phyloP scores from a whole-genome alignment of 108 stramenopile genomes.

The Fragilaria radians region DNA sequence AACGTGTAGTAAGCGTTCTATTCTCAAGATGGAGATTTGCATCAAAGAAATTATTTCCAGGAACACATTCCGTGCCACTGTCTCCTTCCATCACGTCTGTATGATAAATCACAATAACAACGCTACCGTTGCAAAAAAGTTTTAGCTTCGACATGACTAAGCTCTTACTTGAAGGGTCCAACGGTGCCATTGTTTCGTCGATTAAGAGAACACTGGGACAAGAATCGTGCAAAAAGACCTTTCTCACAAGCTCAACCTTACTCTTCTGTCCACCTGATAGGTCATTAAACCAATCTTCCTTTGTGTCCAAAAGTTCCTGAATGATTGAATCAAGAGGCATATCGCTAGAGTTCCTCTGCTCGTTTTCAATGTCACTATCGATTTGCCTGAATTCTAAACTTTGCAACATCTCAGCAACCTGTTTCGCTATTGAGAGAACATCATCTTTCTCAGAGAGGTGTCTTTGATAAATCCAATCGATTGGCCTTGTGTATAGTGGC shows the following conservation, averaged over 20 bases:
- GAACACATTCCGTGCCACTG: conserved; percentile 54
- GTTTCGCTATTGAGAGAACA: conserved; percentile 13
- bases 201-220: conserved; percentile 72
- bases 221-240: conserved; percentile 61
- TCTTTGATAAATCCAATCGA: conserved; percentile 81
- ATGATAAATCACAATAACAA: conserved; percentile 86
- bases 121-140: conserved; percentile 62
- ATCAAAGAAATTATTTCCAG: conserved; percentile 79
- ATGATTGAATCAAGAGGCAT: conserved; percentile 32
- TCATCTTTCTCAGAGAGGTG: conserved; percentile 38
- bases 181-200: conserved; percentile 86
- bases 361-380: neutral
- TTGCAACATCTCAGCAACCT: conserved; percentile 58
- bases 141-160: conserved; percentile 78
- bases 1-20: conserved; percentile 39
- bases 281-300: conserved; percentile 86
- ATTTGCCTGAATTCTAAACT: conserved; percentile 58
- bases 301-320: conserved; percentile 54
- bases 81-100: conserved; percentile 59
- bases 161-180: conserved; percentile 74
- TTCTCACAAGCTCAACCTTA: conserved; percentile 80
- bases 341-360: neutral
- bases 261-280: conserved; percentile 83
- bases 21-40: conserved; percentile 79
- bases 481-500: conserved; percentile 74